Base-by-base conservation (phyloP, 176 grass and related monocot species). In the Poa annua region DNA sequence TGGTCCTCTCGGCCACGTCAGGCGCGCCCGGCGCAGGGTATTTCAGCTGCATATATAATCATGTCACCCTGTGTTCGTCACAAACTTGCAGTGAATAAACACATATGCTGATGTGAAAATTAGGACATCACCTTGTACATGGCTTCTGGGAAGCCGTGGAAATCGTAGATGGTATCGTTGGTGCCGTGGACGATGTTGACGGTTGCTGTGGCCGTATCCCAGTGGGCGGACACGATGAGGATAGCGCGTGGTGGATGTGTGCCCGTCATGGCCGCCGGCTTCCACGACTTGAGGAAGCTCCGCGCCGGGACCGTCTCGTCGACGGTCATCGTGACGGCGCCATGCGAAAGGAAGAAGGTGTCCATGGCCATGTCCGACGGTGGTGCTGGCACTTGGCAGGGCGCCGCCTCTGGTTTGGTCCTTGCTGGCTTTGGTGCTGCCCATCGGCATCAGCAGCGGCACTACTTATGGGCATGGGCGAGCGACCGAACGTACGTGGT, bases 321-420 rank as follows among this genome's bases (percentile, higher is more conserved):
- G 73, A 90, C 87, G 51, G 91, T 59, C 10, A 98, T 74, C 57
- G 62, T 88, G n/a, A 91, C 88, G 56, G 96, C 88, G 14, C 96
- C 92, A 69, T 95, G 96, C 10, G 92, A 98, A 1, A 98, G 13
- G 88, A 87, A 98, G 90, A 93, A 95, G 22, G 92, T 98, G 53
- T 94, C 89, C 92, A 94, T 94, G 38, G 51, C 47, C 10, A 7
- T 0, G 41, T 10, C 14, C 7, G 41, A 62, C 59, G 41, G 12
- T 14, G n/a, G 21, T 44, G 11, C 7, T 3, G 14, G 68, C 6
- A 16, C 2, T 15, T 3, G 14, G 68, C 6, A 16, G 4, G 35
- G 19, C 12, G 10, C 36, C 10, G 20, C 44, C 11, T 15, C 21
- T 45, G 42, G 13, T 24, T 25, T 62, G 25, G 41, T 5, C 11